A percentile compares a stretch with the other conserved stretches of the same genome.
Evolutionary conservation across 306 rosid species (phyloP).

Genomic region (Ochetophila trinervis): DNA sequence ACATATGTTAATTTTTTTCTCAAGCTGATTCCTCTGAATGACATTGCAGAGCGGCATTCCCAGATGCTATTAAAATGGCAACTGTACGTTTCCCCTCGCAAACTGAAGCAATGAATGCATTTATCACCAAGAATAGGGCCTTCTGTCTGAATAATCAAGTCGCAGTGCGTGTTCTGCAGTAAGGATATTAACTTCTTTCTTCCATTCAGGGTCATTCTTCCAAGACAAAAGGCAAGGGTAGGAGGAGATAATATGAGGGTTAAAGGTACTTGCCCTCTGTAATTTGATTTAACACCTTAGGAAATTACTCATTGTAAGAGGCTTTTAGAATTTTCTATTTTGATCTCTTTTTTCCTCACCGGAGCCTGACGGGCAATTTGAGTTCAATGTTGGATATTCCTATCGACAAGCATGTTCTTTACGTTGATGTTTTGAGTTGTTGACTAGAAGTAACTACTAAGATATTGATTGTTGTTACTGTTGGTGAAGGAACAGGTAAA

Average conservation of each 20-base stretch:
- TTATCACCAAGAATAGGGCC: slow-evolving; percentile 57
- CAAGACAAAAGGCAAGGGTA: slow-evolving; percentile 11
- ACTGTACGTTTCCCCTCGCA: slow-evolving; percentile 47
- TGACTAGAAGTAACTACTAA: too few relatives aligned
- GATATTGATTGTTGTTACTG: too few relatives aligned
- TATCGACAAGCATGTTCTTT: too few relatives aligned
- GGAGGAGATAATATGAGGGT: neutral
- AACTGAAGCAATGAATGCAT: slow-evolving; percentile 65
- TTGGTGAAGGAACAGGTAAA: too few relatives aligned
- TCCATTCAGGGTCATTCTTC: neutral
- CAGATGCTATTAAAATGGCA: slow-evolving; percentile 44
- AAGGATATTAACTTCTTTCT: slow-evolving; percentile 2
- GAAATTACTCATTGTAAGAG: too few relatives aligned
- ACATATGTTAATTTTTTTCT: neutral
- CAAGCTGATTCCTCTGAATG: slow-evolving; percentile 6
- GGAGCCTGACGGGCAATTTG: too few relatives aligned
- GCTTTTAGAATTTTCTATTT: too few relatives aligned
- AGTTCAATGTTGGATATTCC: too few relatives aligned
- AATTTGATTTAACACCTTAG: too few relatives aligned
- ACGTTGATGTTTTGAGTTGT: too few relatives aligned
- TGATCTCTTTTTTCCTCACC: too few relatives aligned
- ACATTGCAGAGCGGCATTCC: slow-evolving; percentile 40
- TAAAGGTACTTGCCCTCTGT: too few relatives aligned
- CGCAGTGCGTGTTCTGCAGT: slow-evolving; percentile 60
- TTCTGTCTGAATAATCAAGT: slow-evolving; percentile 57